Evolutionary conservation across 176 grass and related monocot genomes (phyloP).

Genomic region (Avena insularis): DNA sequence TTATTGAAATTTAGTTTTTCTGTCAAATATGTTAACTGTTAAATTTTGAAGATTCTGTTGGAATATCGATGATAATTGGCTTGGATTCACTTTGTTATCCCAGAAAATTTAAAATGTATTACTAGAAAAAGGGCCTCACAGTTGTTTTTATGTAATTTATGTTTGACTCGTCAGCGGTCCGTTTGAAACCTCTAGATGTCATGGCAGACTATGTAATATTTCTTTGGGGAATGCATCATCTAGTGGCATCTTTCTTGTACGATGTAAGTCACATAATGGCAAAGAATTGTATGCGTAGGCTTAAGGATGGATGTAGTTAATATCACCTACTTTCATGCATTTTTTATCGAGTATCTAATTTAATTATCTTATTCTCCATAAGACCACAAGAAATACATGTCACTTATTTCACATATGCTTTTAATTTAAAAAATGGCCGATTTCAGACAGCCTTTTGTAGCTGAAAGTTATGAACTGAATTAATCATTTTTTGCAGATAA

Average conservation of each 20-base stretch:
- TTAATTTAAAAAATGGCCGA: conserved; percentile 9
- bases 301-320: not conserved
- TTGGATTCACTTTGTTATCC: not conserved
- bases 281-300: not conserved
- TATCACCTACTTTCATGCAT: not conserved
- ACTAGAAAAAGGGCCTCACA: not conserved
- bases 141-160: not conserved
- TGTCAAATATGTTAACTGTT: not conserved
- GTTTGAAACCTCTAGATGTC: not conserved
- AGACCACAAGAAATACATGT: not conserved
- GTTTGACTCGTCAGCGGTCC: not conserved
- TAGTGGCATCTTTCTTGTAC: conserved; percentile 21
- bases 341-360: conserved; percentile 11
- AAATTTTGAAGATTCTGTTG: conserved; percentile 6
- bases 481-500: conserved; percentile 38
- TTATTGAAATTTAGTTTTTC: conserved; percentile 7
- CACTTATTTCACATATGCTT: not conserved
- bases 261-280: not conserved
- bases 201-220: conserved; percentile 4
- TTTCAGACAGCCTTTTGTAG: conserved; percentile 3
- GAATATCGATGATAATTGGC: not conserved
- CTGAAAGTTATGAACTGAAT: conserved; percentile 5
- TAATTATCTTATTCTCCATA: conserved; percentile 9
- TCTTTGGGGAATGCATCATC: not conserved
- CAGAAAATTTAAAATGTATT: not conserved